Percentiles rank a stretch among this genome's conserved stretches.
Evolutionary conservation across 495 filamentous ascomycete genomes (phyloP).

Genomic region (Hypoxylon fragiforme): DNA sequence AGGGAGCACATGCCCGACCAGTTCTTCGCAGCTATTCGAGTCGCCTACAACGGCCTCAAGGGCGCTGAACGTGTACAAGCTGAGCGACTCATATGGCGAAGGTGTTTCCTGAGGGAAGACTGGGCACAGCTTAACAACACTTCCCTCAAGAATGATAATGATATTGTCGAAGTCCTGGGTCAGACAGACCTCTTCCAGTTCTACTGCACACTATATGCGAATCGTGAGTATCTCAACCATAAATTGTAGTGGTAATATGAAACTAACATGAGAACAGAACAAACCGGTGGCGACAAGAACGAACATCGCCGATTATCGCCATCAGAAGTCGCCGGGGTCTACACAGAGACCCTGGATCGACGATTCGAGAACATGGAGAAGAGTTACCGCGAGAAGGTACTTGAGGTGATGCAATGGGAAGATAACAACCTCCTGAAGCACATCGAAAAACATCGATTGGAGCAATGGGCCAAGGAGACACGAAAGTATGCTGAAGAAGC

Average conservation of each 20-base stretch:
- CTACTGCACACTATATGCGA: constrained; percentile 47
- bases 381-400: constrained; percentile 51
- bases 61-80: constrained; percentile 57
- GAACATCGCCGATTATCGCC: constrained; percentile 43
- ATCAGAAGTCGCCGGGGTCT: constrained; percentile 55
- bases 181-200: constrained; percentile 56
- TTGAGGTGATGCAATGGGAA: constrained; percentile 60
- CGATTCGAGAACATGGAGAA: constrained; percentile 55
- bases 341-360: constrained; percentile 54
- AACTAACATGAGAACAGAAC: constrained; percentile 29
- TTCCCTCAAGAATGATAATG: constrained; percentile 53
- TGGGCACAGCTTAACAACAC: constrained; percentile 66
- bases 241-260: neutral
- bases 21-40: constrained; percentile 73
- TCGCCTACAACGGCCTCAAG: constrained; percentile 60
- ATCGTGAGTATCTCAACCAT: constrained; percentile 43
- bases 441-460: constrained; percentile 62
- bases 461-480: constrained; percentile 62
- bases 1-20: constrained; percentile 49
- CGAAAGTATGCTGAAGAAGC: constrained; percentile 43
- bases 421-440: constrained; percentile 53
- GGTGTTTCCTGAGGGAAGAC: constrained; percentile 76
- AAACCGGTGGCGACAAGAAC: constrained; percentile 25
- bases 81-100: constrained; percentile 79
- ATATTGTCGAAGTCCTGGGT: constrained; percentile 49